These are phyloP conservation scores for Lolium multiflorum DNA, from an alignment of 176 grass and related monocot genomes.

Conservation along the genomic window DNA sequence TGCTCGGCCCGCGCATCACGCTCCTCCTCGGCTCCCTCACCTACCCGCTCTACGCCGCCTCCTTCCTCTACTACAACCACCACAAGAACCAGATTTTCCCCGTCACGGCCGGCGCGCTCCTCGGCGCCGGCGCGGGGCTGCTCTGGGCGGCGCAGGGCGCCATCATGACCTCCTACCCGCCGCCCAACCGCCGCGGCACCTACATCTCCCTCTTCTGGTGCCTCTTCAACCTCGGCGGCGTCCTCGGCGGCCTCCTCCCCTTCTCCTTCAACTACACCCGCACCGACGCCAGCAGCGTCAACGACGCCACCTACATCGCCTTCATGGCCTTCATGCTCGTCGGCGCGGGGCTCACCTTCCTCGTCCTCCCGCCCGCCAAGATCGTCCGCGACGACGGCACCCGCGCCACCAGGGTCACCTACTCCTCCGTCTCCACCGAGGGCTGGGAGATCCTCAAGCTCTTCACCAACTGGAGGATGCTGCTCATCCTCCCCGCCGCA, in stretches of 20 bases:
- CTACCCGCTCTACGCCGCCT: constrained; percentile 85
- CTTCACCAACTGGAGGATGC: constrained; percentile 87
- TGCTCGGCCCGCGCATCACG: constrained; percentile 81
- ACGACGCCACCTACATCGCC: constrained; percentile 79
- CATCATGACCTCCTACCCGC: constrained; percentile 92
- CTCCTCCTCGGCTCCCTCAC: constrained; percentile 69
- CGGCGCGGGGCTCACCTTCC: constrained; percentile 57
- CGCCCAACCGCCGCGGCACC: constrained; percentile 60
- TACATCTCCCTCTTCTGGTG: constrained; percentile 98
- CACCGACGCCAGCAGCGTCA: constrained; percentile 46
- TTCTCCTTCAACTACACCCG: constrained; percentile 80
- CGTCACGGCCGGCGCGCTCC: constrained; percentile 65
- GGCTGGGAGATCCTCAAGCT: constrained; percentile 59
- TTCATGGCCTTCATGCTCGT: constrained; percentile 88
- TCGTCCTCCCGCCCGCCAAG: constrained; percentile 52
- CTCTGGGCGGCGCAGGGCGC: constrained; percentile 94
- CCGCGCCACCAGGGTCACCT: constrained; percentile 50
- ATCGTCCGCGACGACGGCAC: constrained; percentile 87
- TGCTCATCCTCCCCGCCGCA: constrained; percentile 75
- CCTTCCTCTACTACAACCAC: constrained; percentile 98
- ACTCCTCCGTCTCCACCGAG: constrained; percentile 61
- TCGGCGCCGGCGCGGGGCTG: constrained; percentile 81
- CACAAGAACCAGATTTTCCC: constrained; percentile 55
- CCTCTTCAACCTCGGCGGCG: constrained; percentile 95
- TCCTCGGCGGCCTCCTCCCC: constrained; percentile 90